Conservation (phyloP, 73 alveolate genomes). For the Stentor roeselii region DNA sequence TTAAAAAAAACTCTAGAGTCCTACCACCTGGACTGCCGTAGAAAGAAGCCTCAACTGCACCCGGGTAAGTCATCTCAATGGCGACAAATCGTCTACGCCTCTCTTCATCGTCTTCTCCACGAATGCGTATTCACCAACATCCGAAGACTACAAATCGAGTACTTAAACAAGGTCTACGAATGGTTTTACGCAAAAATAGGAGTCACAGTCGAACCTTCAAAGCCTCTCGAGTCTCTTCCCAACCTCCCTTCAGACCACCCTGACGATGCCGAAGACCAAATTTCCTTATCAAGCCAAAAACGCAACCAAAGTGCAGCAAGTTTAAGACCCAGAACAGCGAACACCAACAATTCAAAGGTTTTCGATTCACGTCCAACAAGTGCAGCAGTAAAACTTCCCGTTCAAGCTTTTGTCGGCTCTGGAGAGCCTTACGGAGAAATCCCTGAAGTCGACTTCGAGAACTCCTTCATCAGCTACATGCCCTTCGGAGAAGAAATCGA, state of each 20-base stretch:
- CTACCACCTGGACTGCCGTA: constrained; percentile 17
- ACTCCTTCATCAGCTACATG: constrained; percentile 13
- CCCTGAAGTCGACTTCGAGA: neutral
- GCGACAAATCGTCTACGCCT: neutral
- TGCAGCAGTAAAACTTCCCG: neutral
- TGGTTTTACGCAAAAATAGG: constrained; percentile 14
- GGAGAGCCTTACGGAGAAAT: neutral
- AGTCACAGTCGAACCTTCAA: neutral
- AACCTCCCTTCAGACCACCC: neutral
- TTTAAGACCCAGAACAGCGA: constrained; percentile 8
- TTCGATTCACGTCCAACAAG: neutral
- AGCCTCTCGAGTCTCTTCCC: neutral
- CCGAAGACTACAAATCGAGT: constrained; percentile 1
- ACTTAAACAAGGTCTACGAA: neutral
- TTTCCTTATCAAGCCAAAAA: neutral
- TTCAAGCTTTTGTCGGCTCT: constrained; percentile 13
- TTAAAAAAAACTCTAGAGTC: constrained; percentile 6
- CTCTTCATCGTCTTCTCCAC: constrained; percentile 13
- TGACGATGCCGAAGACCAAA: neutral
- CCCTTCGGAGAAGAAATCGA: constrained; percentile 24
- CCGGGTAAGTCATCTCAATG: constrained; percentile 15
- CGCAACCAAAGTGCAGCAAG: neutral
- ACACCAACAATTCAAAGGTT: neutral
- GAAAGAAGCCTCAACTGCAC: neutral
- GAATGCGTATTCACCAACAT: constrained; percentile 5